A percentile compares a stretch with the other conserved stretches of the same genome.
Evolutionary conservation across 306 rosid genomes (phyloP).

Genomic region (Medicago arabica): DNA sequence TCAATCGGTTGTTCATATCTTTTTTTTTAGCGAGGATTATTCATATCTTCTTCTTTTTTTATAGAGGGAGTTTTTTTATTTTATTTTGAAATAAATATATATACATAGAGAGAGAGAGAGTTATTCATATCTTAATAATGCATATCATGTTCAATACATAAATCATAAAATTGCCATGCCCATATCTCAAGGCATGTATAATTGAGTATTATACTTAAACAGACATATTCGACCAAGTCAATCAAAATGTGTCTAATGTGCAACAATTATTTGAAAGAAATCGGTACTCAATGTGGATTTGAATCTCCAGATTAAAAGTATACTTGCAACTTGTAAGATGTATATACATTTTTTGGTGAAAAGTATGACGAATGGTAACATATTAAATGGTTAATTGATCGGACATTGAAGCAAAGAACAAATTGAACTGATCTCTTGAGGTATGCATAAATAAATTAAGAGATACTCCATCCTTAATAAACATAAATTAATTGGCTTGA

Average conservation of each 20-base stretch:
- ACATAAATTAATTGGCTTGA: slow-evolving; percentile 19
- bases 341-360: neutral
- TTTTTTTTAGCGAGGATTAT: too few species aligned
- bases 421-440: slow-evolving; percentile 19
- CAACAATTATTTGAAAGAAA: slow-evolving; percentile 18
- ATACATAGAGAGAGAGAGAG: neutral
- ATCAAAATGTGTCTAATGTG: slow-evolving; percentile 31
- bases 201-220: slow-evolving; percentile 19
- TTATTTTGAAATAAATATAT: too few species aligned
- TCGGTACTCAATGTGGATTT: neutral
- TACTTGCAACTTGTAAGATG: slow-evolving; percentile 20
- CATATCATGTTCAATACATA: slow-evolving; percentile 3
- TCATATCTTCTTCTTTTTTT: too few species aligned
- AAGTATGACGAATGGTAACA: neutral
- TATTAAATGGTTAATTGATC: neutral
- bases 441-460: neutral
- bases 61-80: too few species aligned
- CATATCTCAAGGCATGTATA: slow-evolving; percentile 23
- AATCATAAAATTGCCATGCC: slow-evolving; percentile 16
- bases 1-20: too few species aligned
- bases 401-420: slow-evolving; percentile 36
- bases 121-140: slow-evolving; percentile 15
- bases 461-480: neutral
- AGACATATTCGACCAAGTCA: slow-evolving; percentile 35
- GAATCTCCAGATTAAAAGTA: neutral